Evolutionary conservation across 805 yeast species (phyloP), one percentile per base, ranked within the genome.

Genomic region (Nakazawaea holstii): DNA sequence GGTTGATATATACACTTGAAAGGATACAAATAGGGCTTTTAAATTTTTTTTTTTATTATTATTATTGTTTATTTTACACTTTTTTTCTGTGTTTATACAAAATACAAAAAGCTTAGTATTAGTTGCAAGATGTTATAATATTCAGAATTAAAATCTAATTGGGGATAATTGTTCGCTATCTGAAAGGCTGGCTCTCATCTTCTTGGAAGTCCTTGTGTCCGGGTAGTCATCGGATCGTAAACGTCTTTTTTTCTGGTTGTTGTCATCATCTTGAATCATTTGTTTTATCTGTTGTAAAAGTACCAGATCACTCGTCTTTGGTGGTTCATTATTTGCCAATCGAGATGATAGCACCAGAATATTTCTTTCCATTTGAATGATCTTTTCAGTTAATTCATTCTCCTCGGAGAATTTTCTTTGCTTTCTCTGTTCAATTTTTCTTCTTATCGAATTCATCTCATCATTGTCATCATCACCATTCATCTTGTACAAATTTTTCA

Each of bases 101-200:
- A n/a, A n/a, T n/a, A n/a, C n/a, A n/a, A n/a, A n/a, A n/a, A n/a
- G n/a, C n/a, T n/a, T n/a, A n/a, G 10, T 30, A 10, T 30, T 30
- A 10, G 10, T 30, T 30, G 6, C 32, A 10, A 10, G 10, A 30
- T 13, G 32, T n/a, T n/a, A 30, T 3, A 30, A 10, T 30, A 24
- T 38, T 26, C 41, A 29, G 28, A 15, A 30, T 35, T 42, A 42
- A 17, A 42, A 26, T 13, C 38, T 6, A 14, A 41, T 33, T 10
- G 45, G 45, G 15, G 45, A 41, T 24, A 41, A 24, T 13, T 41
- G 45, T 20, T 41, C 45, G 20, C 20, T 14, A 6, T 33, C 36
- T 36, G 39, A 36, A 9, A 36, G 20, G 13, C 27, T 36, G 9
- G 13, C 24, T 20, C 24, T 20, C 24, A 20, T 15, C n/a, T 20